phyloP scores from a whole-genome alignment of 371 early-diverging fungal species.

The Apophysomyces ossiformis region DNA sequence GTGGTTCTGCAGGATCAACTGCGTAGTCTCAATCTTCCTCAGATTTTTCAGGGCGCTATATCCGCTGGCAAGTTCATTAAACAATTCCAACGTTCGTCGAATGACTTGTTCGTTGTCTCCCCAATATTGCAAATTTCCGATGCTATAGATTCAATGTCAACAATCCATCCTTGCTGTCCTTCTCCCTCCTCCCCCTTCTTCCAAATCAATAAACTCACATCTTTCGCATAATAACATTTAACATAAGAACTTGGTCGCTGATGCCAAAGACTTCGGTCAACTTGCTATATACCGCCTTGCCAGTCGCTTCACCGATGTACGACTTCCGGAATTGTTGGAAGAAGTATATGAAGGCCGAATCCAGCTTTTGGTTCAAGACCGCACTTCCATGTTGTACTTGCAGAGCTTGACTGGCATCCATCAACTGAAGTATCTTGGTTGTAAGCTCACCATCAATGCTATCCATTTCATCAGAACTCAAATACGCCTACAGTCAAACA shows the following conservation, averaged over 20 bases:
- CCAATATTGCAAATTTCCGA: constrained; percentile 32
- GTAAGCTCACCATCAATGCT: constrained; percentile 69
- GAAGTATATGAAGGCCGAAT: constrained; percentile 79
- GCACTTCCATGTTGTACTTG: constrained; percentile 47
- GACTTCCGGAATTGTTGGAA: constrained; percentile 77
- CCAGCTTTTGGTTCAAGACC: constrained; percentile 63
- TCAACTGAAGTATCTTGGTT: constrained; percentile 60
- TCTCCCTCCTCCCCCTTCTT: not conserved
- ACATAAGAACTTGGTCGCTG: constrained; percentile 56
- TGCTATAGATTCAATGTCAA: constrained; percentile 7
- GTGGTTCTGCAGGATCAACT: constrained; percentile 76
- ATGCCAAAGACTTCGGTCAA: constrained; percentile 59
- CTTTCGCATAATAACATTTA: constrained; percentile 72
- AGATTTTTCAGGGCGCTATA: constrained; percentile 75
- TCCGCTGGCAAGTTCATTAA: constrained; percentile 83
- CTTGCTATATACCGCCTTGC: constrained; percentile 57
- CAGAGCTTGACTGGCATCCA: constrained; percentile 56
- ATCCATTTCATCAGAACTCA: constrained; percentile 69
- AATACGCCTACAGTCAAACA: constrained; percentile 47
- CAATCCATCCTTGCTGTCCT: not conserved
- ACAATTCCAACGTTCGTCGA: constrained; percentile 58
- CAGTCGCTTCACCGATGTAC: constrained; percentile 68
- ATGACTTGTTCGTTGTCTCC: constrained; percentile 30
- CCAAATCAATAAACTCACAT: constrained; percentile 49
- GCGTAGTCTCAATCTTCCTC: constrained; percentile 73